Evolutionary conservation across 208 protist genomes (phyloP).

Genomic region (Leishmania amazonensis): DNA sequence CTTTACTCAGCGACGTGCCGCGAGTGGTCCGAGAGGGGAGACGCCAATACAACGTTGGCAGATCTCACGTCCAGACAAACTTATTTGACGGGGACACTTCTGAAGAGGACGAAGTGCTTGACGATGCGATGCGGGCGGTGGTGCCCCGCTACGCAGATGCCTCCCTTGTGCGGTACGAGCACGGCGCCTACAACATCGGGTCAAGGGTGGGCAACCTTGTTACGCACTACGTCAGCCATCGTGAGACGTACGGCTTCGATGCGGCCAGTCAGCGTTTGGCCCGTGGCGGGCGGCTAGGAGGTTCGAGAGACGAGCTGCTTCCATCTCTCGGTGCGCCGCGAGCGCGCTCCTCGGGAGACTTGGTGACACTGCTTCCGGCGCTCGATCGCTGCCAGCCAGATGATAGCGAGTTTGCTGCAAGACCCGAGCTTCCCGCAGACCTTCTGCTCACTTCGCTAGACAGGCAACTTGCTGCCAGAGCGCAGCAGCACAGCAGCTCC

Average conservation of each 20-base stretch:
- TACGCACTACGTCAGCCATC: conserved; percentile 63
- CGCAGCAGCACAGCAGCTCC: conserved; percentile 18
- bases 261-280: conserved; percentile 24
- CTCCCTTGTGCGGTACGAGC: conserved; percentile 68
- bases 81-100: conserved; percentile 40
- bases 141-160: conserved; percentile 66
- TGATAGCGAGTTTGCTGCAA: background rate
- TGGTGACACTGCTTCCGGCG: conserved; percentile 12
- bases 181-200: conserved; percentile 84
- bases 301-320: conserved; percentile 5
- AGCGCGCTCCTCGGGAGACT: conserved; percentile 19
- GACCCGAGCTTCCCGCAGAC: conserved; percentile 24
- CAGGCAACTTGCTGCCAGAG: conserved; percentile 4
- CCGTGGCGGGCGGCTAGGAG: background rate
- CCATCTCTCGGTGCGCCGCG: conserved; percentile 9
- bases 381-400: conserved; percentile 25
- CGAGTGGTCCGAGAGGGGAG: conserved; percentile 59
- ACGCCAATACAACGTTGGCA: conserved; percentile 81
- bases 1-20: conserved; percentile 40
- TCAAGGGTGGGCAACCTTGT: conserved; percentile 49
- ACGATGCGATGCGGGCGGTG: conserved; percentile 82
- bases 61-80: conserved; percentile 40
- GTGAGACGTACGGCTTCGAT: conserved; percentile 71
- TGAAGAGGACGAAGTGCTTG: conserved; percentile 73
- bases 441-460: conserved; percentile 28